Conservation (phyloP, 805 yeast species). For the Pichia cabralensis region DNA sequence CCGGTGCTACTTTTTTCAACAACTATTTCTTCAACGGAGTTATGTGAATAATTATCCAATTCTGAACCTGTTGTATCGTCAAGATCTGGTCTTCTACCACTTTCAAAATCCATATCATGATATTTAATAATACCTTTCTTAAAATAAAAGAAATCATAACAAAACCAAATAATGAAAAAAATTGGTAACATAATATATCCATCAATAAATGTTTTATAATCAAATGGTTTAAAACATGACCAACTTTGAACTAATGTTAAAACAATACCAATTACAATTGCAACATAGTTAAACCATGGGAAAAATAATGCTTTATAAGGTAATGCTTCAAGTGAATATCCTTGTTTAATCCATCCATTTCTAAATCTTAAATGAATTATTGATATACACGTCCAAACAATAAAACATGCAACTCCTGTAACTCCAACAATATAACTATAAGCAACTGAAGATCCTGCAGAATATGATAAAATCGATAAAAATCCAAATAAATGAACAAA, state of each 20-base stretch:
- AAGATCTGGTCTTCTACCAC: conserved; percentile 35
- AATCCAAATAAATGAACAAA: conserved; percentile 46
- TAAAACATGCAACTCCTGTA: conserved; percentile 57
- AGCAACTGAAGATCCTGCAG: conserved; percentile 51
- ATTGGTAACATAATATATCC: conserved; percentile 55
- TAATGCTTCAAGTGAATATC: conserved; percentile 35
- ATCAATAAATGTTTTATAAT: conserved; percentile 45
- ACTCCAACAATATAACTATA: conserved; percentile 51
- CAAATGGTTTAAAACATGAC: conserved; percentile 51
- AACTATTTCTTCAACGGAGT: not conserved
- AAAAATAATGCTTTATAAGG: conserved; percentile 43
- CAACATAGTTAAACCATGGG: conserved; percentile 42
- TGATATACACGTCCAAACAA: conserved; percentile 57
- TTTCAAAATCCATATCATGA: conserved; percentile 38
- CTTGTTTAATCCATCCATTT: conserved; percentile 33
- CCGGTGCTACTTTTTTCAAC: too few species aligned
- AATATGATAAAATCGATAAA: conserved; percentile 44
- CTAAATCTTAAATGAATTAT: conserved; percentile 52
- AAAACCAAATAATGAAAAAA: conserved; percentile 32
- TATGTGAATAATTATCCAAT: conserved; percentile 3
- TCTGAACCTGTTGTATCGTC: conserved; percentile 15
- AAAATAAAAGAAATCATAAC: conserved; percentile 13
- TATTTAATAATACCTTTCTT: conserved; percentile 26
- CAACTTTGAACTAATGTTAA: conserved; percentile 58
- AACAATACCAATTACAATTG: conserved; percentile 39